phyloP scores from a whole-genome alignment of 768 basidiomycete species.

The Leccinum ochraceum region DNA sequence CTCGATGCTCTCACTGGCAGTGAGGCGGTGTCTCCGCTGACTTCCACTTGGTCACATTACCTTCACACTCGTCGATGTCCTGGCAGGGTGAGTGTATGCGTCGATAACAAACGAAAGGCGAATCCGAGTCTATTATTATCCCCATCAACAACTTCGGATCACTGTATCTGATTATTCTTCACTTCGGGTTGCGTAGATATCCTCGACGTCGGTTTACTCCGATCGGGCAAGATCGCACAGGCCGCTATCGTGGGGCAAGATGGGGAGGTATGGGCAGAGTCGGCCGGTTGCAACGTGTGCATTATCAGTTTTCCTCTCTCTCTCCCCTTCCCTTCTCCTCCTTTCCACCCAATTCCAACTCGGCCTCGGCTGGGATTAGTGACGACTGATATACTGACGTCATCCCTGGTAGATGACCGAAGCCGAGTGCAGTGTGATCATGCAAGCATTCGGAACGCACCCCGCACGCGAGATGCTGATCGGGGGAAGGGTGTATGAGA shows the following conservation, averaged over 20 bases:
- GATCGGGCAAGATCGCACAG: conserved; percentile 65
- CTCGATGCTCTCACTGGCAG: not conserved
- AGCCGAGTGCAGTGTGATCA: conserved; percentile 21
- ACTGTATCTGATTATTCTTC: not conserved
- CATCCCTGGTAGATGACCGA: conserved; percentile 21
- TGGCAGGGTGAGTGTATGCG: conserved; percentile 26
- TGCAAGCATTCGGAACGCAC: conserved; percentile 19
- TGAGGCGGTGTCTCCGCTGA: not conserved
- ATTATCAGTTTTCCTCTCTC: not conserved
- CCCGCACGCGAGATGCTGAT: conserved; percentile 26
- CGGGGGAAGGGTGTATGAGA: conserved; percentile 24
- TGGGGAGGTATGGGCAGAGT: conserved; percentile 35
- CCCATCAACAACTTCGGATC: not conserved
- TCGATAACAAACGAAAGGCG: not conserved
- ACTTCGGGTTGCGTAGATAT: conserved; percentile 52
- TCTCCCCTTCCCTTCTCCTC: too few species aligned
- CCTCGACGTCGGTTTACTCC: conserved; percentile 80
- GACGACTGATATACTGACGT: not conserved
- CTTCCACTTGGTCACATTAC: not conserved
- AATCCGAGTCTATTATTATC: not conserved
- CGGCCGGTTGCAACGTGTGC: conserved; percentile 28
- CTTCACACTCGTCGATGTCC: conserved; percentile 19
- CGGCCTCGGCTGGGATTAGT: not conserved
- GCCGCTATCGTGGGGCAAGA: conserved; percentile 54
- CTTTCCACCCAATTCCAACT: too few species aligned